Evolutionary conservation across 2,329 filamentous ascomycete genomes (phyloP), one percentile per base, ranked within the genome.

Genomic region (Arachnopeziza araneosa): DNA sequence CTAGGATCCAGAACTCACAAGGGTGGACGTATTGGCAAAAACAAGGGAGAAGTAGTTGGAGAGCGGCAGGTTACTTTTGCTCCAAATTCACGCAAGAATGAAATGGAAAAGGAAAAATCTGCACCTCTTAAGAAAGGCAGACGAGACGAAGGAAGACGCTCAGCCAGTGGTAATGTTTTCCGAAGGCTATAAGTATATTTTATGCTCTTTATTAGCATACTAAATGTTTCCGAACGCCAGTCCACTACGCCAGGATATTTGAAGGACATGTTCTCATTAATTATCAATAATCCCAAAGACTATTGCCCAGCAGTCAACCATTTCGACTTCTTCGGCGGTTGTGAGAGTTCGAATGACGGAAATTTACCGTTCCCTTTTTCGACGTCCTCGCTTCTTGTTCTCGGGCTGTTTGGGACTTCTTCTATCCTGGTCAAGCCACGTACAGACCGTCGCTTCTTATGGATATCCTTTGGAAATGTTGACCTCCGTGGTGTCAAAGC

Each of bases 151-250:
- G 72, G 72, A 26, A 83, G 89, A 68, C 79, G 89, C 68, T 92
- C 88, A 74, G 90, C 90, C 55, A 91, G 88, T 74, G 82, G 81
- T 56, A 93, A 93, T 75, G 86, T 86, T 50, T 90, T 92, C 73
- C 83, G 88, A 72, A 82, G 79, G 70, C 80, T 90, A 78, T 88
- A 76, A 30, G 70, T 52, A 52, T 12, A 52, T 17, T 52, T 12
- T n/a, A 52, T 22, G 50, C 50, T 52, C 21, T 12, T 52, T 52
- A 52, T 12, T 12, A 12, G 36, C 17, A 52, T 52, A 3, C 50
- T n/a, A 52, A 52, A 44, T 12, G 5, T 30, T 30, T 30, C 26
- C 26, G 26, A 30, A 30, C 26, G 26, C 26, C 26, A 30, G 9
- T 44, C 36, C 36, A 44, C 17, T 17, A 44, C 36, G 17, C 36